phyloP scores from a whole-genome alignment of 192 early-diverging fungal species.

The Entophlyctis luteolus region DNA sequence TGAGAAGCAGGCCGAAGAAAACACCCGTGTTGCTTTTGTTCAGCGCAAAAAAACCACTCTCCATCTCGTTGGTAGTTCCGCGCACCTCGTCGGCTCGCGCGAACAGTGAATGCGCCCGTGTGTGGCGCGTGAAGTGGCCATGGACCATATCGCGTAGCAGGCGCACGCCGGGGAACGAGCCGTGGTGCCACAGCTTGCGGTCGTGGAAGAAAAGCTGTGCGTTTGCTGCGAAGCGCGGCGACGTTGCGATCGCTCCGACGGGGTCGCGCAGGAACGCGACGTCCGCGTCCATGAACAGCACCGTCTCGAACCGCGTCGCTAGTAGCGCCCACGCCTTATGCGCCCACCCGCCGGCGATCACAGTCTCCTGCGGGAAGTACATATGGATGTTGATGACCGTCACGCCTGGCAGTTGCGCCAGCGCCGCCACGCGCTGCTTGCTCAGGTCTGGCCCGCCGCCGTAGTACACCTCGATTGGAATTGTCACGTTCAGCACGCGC shows the following conservation, averaged over 20 bases:
- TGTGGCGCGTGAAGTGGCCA: background rate
- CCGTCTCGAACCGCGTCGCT: background rate
- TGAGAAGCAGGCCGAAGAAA: slow-evolving; percentile 1
- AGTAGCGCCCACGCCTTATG: slow-evolving; percentile 2
- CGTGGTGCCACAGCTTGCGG: background rate
- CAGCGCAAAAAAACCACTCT: background rate
- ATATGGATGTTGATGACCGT: background rate
- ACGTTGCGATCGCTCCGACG: background rate
- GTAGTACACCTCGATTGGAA: slow-evolving; percentile 5
- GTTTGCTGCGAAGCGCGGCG: background rate
- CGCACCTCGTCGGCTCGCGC: background rate
- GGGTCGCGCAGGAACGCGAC: background rate
- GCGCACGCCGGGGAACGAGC: background rate
- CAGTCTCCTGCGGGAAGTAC: background rate
- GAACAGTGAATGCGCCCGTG: background rate
- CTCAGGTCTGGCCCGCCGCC: background rate
- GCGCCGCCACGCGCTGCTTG: background rate
- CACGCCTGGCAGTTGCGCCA: background rate
- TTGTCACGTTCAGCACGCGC: background rate
- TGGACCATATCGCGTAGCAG: background rate
- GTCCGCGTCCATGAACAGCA: slow-evolving; percentile 14
- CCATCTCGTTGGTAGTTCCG: background rate
- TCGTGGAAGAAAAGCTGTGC: slow-evolving; percentile 13
- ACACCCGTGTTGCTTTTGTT: slow-evolving; percentile 2
- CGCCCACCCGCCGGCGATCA: background rate